Evolutionary conservation across 176 grass and related monocot species (phyloP).

Genomic region (Oryza officinalis): DNA sequence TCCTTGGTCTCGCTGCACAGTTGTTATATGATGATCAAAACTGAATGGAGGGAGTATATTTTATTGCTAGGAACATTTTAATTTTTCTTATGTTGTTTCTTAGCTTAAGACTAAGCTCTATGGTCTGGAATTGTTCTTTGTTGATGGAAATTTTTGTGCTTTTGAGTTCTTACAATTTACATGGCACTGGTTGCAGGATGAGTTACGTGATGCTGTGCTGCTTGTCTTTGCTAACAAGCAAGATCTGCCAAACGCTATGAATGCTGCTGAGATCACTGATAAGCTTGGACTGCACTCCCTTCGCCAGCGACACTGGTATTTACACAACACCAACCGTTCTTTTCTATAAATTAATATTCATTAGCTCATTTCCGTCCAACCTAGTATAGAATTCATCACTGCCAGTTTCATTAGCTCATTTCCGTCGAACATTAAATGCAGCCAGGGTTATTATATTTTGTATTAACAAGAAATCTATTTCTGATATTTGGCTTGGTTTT

Average conservation of each 20-base stretch:
- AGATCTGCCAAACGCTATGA: conserved; percentile 83
- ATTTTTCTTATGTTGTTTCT: not conserved
- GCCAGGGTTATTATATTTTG: not conserved
- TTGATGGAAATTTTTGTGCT: not conserved
- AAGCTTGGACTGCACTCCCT: conserved; percentile 76
- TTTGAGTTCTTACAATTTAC: not conserved
- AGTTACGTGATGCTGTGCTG: conserved; percentile 66
- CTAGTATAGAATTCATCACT: not conserved
- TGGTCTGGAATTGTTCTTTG: not conserved
- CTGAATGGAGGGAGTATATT: not conserved
- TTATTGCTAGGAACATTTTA: not conserved
- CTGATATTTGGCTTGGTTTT: not conserved
- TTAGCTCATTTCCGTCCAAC: not conserved
- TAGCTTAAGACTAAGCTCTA: not conserved
- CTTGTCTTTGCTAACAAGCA: conserved; percentile 80
- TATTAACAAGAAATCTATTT: not conserved
- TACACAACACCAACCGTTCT: not conserved
- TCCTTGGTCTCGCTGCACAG: no score
- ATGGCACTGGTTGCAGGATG: conserved; percentile 46
- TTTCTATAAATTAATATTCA: not conserved
- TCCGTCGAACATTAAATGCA: not conserved
- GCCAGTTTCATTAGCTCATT: not conserved
- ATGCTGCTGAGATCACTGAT: conserved; percentile 70
- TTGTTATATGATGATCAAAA: no score
- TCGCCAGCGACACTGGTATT: conserved; percentile 70